Base-by-base conservation (phyloP, 768 basidiomycete genomes). In the Galerina sulciceps region DNA sequence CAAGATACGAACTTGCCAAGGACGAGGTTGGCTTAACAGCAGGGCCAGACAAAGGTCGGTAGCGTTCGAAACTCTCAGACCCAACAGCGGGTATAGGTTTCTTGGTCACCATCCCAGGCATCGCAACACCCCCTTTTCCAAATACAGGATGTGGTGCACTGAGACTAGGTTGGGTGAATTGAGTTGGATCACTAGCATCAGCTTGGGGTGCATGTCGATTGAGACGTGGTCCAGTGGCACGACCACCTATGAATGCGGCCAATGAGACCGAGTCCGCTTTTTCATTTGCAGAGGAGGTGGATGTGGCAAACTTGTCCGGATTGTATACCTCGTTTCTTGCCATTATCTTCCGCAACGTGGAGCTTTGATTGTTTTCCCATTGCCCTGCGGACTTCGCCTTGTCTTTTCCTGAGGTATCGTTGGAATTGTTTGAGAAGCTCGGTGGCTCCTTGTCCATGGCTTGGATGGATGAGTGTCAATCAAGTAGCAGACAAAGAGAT, bases 161-260 rank as follows among this genome's bases (percentile, higher is more conserved):
- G 18, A 74, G 75, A 22, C 71, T 76, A 15, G 84, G 85, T 65
- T 88, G 88, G 52, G 86, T 84, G 62, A 88, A 90, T 62, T 85
- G 85, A 0, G 83, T 85, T 2, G 85, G 85, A 67, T 87, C 83
- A 65, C 84, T 76, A 9, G 81, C 79, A 73, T 93, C 85, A 65
- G 78, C 79, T 69, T 93, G 93, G 4, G 91, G 86, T 14, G 86
- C 85, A 68, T 87, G 90, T 55, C 79, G 83, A 62, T 83, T 92
- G 43, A 94, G 79, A 40, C 86, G 79, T 4, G 92, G 92, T 20
- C 91, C 92, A 44, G 85, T 81, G 20, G 90, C 91, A 38, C 80
- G 83, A 2, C 93, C 91, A 42, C 92, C 92, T 60, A 93, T 93
- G 69, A 93, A 91, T 2, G 89, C 82, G 1, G 92, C 92, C n/a